Evolutionary conservation across 176 grass and related monocot species (phyloP).

Genomic region (Carex pumila): DNA sequence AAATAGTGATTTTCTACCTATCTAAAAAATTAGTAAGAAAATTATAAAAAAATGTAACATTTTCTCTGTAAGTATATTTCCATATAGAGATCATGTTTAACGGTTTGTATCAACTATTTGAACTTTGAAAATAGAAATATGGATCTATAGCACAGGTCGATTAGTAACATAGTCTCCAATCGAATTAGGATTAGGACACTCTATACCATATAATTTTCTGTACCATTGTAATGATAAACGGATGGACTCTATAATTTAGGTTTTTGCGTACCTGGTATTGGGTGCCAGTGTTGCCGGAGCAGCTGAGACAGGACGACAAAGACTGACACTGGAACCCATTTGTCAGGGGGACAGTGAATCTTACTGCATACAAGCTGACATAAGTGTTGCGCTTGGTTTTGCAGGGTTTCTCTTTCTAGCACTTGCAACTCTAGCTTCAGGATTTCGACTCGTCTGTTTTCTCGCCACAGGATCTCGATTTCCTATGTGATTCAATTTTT

Average conservation of each 20-base stretch:
- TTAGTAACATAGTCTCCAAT: no score
- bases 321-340: not conserved
- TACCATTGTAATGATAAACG: not conserved
- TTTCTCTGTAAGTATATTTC: no score
- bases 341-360: constrained; percentile 6
- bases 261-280: constrained; percentile 62
- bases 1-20: no score
- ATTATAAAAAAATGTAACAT: no score
- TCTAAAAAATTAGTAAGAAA: no score
- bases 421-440: constrained; percentile 53
- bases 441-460: constrained; percentile 53
- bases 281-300: constrained; percentile 35
- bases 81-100: no score
- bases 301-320: constrained; percentile 22
- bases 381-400: constrained; percentile 53
- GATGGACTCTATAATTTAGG: constrained; percentile 19
- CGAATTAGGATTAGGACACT: no score
- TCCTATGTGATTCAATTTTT: not conserved
- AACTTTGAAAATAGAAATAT: no score
- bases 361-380: constrained; percentile 45
- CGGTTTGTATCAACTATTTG: no score
- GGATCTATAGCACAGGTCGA: no score
- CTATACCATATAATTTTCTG: no score
- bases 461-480: constrained; percentile 49
- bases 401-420: constrained; percentile 54